phyloP scores from a whole-genome alignment of 176 grass and related monocot species.

The Triticum monococcum region DNA sequence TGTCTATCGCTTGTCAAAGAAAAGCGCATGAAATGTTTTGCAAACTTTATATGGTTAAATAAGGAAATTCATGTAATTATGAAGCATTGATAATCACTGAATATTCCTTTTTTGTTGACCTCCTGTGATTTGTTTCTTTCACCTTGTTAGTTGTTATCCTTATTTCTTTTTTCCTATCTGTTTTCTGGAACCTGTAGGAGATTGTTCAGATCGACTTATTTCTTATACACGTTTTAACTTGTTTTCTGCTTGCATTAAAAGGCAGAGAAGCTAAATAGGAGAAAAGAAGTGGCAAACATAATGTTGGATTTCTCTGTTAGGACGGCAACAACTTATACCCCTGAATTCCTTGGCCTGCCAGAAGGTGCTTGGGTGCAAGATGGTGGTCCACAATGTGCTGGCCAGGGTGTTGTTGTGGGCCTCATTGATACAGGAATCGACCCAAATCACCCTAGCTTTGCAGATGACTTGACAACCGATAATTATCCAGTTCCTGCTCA shows the following conservation, averaged over 20 bases:
- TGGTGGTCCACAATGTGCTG: constrained; percentile 80
- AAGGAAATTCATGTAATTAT: neutral
- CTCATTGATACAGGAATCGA: constrained; percentile 97
- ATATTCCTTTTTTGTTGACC: no score
- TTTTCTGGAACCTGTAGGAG: neutral
- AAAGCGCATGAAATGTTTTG: neutral
- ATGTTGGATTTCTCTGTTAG: constrained; percentile 87
- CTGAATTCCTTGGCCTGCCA: constrained; percentile 88
- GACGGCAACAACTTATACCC: constrained; percentile 89
- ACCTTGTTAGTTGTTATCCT: neutral
- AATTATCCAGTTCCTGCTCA: constrained; percentile 74
- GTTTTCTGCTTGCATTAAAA: constrained; percentile 48
- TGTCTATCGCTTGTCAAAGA: neutral
- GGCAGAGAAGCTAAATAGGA: constrained; percentile 81
- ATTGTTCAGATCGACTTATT: neutral
- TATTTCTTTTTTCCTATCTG: neutral
- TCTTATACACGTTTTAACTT: constrained; percentile 31
- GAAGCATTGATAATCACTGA: neutral
- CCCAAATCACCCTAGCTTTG: constrained; percentile 84
- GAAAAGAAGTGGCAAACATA: constrained; percentile 84
- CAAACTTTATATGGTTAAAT: neutral
- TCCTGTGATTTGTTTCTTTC: neutral
- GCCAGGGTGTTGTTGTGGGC: constrained; percentile 82
- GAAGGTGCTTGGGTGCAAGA: constrained; percentile 89
- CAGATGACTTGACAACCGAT: constrained; percentile 64